Conservation (phyloP, 768 basidiomycete species). For the Suillus spraguei region DNA sequence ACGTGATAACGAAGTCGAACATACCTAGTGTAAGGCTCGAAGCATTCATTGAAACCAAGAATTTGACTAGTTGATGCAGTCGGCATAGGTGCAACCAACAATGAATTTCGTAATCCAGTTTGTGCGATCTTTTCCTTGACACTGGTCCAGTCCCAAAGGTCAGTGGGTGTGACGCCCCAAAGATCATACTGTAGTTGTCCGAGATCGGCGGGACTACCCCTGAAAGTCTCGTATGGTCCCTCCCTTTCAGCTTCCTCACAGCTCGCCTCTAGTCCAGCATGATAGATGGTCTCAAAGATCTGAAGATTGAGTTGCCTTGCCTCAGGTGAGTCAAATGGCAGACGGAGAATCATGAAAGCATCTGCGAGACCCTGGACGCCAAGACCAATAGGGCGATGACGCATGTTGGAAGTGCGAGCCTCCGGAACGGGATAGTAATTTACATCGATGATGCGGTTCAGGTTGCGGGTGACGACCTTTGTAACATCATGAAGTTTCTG, state of each 20-base stretch:
- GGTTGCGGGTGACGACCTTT: slow-evolving; percentile 91
- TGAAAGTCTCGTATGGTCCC: slow-evolving; percentile 87
- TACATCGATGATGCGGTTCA: slow-evolving; percentile 92
- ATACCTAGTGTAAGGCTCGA: slow-evolving; percentile 96
- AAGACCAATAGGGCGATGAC: slow-evolving; percentile 95
- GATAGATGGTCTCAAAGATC: slow-evolving; percentile 99
- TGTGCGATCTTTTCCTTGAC: slow-evolving; percentile 85
- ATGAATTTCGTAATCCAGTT: slow-evolving; percentile 86
- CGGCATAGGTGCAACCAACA: slow-evolving; percentile 96
- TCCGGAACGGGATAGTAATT: slow-evolving; percentile 96
- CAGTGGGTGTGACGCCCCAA: slow-evolving; percentile 90
- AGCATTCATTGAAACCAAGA: slow-evolving; percentile 97
- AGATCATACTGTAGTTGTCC: slow-evolving; percentile 94
- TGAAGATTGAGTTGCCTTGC: slow-evolving; percentile 90
- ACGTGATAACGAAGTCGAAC: slow-evolving; percentile 17
- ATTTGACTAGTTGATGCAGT: slow-evolving; percentile 99
- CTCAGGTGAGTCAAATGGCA: slow-evolving; percentile 91
- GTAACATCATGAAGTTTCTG: slow-evolving; percentile 91
- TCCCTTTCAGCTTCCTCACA: slow-evolving; percentile 79
- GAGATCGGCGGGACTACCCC: slow-evolving; percentile 86
- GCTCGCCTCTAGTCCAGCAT: slow-evolving; percentile 90
- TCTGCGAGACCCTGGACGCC: slow-evolving; percentile 99
- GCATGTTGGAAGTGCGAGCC: slow-evolving; percentile 91
- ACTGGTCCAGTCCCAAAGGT: slow-evolving; percentile 91
- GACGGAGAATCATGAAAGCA: slow-evolving; percentile 94